Conservation (phyloP, 306 rosid genomes). For the Styphnolobium japonicum region DNA sequence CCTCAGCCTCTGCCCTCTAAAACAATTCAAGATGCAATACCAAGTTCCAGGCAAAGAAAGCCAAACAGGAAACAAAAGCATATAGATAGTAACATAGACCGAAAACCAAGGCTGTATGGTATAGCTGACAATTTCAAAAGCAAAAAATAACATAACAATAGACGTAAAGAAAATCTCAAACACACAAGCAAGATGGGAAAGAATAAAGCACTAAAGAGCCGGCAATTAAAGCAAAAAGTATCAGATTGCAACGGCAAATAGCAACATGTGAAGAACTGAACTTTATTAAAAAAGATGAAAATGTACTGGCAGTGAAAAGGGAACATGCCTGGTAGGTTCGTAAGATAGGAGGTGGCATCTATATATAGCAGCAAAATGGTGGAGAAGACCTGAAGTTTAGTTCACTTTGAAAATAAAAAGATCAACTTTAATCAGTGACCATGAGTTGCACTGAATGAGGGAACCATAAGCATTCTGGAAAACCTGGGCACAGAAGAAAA, state of each 20-base stretch:
- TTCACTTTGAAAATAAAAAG: conserved; percentile 6
- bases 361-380: conserved; percentile 9
- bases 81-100: neutral
- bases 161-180: neutral
- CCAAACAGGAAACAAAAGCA: neutral
- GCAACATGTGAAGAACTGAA: neutral
- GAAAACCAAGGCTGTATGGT: neutral
- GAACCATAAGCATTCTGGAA: conserved; percentile 3
- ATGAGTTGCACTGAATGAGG: neutral
- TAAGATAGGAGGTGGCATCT: neutral
- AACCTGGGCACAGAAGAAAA: conserved; percentile 10
- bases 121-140: conserved; percentile 1
- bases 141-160: neutral
- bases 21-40: neutral
- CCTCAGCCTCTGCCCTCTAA: neutral
- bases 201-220: neutral
- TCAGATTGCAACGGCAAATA: neutral
- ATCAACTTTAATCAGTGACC: neutral
- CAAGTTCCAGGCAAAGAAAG: neutral
- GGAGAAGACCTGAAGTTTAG: neutral
- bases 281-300: neutral
- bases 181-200: neutral
- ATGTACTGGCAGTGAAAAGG: neutral
- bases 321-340: conserved; percentile 17
- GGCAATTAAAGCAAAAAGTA: neutral